phyloP scores from a whole-genome alignment of 768 basidiomycete species.

The Mycena epipterygia region DNA sequence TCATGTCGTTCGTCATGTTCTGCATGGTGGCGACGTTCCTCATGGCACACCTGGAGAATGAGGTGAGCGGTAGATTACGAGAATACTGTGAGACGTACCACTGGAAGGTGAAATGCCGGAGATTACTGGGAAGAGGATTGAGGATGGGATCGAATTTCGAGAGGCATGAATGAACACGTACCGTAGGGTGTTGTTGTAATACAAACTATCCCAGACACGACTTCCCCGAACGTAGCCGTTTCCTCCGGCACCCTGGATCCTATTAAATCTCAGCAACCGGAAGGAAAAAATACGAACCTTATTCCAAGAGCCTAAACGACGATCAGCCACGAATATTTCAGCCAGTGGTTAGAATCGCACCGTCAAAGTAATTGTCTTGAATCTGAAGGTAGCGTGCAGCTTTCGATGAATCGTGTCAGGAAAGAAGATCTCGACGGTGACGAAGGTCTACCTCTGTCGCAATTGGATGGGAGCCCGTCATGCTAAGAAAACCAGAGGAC shows the following conservation, averaged over 20 bases:
- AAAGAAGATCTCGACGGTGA: too few relatives aligned
- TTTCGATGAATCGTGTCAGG: too few relatives aligned
- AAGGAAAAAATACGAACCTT: conserved; percentile 19
- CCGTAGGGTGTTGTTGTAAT: conserved; percentile 30
- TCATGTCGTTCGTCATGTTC: conserved; percentile 31
- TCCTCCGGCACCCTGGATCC: conserved; percentile 30
- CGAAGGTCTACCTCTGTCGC: too few relatives aligned
- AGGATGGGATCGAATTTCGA: background rate
- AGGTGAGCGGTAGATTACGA: too few relatives aligned
- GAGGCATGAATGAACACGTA: background rate
- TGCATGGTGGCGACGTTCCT: conserved; percentile 30
- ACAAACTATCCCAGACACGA: conserved; percentile 34
- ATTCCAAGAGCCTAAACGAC: conserved; percentile 29
- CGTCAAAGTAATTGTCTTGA: conserved; percentile 35
- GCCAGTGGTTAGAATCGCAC: background rate
- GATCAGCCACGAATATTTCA: too few relatives aligned
- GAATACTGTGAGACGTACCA: conserved; percentile 21
- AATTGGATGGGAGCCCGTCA: too few relatives aligned
- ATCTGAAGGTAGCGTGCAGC: conserved; percentile 30
- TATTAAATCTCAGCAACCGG: too few relatives aligned
- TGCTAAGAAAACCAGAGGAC: too few relatives aligned
- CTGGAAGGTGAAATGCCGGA: conserved; percentile 32
- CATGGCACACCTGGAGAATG: conserved; percentile 27
- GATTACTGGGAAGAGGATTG: conserved; percentile 20
- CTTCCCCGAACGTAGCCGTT: conserved; percentile 32